phyloP scores from a whole-genome alignment of 2,329 filamentous ascomycete species.

The Fusarium palustre region DNA sequence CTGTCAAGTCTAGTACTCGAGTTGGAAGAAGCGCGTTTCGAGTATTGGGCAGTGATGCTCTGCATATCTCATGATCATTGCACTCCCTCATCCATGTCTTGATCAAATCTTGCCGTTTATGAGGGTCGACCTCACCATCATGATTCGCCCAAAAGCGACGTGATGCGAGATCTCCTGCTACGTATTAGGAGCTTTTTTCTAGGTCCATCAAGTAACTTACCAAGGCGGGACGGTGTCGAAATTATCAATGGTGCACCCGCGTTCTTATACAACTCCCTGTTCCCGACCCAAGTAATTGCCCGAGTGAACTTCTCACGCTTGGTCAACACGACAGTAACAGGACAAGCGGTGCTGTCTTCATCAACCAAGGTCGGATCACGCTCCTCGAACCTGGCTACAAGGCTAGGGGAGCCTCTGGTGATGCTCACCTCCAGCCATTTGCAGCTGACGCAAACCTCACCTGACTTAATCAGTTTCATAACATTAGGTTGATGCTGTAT shows the following conservation, averaged over 20 bases:
- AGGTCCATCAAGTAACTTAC: background rate
- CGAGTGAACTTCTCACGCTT: background rate
- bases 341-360: background rate
- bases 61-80: background rate
- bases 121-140: background rate
- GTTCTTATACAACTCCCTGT: background rate
- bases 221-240: constrained; percentile 1
- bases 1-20: background rate
- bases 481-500: background rate
- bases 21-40: background rate
- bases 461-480: background rate
- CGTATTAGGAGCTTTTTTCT: rapidly evolving
- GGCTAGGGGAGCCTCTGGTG: background rate
- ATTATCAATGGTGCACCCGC: background rate
- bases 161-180: background rate
- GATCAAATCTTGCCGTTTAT: background rate
- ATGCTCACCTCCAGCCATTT: constrained; percentile 20
- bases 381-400: background rate
- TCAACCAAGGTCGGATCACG: background rate
- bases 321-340: background rate
- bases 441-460: background rate
- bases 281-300: background rate
- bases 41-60: background rate
- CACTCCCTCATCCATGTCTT: background rate
- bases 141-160: background rate